Evolutionary conservation across 2,329 filamentous ascomycete species (phyloP).

Genomic region (Furcasterigmium furcatum): DNA sequence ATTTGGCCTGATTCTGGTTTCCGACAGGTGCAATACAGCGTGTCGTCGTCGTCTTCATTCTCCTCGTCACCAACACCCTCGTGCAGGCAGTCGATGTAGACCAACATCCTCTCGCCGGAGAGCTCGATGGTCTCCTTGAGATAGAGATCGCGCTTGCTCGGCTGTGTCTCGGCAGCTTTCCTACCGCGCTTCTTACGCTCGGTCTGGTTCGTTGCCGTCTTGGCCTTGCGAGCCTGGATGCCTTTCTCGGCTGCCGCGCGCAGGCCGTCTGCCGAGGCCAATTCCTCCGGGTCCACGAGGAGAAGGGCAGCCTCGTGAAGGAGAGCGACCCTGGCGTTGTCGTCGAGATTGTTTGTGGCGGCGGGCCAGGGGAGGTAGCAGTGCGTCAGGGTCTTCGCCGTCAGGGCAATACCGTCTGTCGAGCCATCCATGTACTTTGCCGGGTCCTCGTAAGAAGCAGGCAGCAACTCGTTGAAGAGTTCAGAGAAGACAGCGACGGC

Average conservation of each 20-base stretch:
- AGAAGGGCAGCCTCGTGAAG: slow-evolving; percentile 64
- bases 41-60: background rate
- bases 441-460: slow-evolving; percentile 36
- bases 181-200: slow-evolving; percentile 25
- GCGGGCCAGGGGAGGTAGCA: slow-evolving; percentile 67
- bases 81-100: slow-evolving; percentile 10
- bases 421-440: slow-evolving; percentile 29
- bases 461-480: slow-evolving; percentile 41
- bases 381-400: slow-evolving; percentile 41
- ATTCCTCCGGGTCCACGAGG: slow-evolving; percentile 37
- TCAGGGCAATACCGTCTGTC: slow-evolving; percentile 33
- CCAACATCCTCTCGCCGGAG: slow-evolving; percentile 38
- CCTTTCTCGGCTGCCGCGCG: slow-evolving; percentile 39
- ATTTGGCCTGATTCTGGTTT: too few species aligned
- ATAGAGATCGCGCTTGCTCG: slow-evolving; percentile 30
- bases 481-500: slow-evolving; percentile 14
- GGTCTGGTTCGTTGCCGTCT: slow-evolving; percentile 27
- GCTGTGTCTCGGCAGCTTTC: slow-evolving; percentile 12
- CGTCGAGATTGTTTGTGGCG: slow-evolving; percentile 54
- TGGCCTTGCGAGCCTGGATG: slow-evolving; percentile 44
- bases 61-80: background rate
- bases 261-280: slow-evolving; percentile 27
- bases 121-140: slow-evolving; percentile 40
- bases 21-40: too few species aligned
- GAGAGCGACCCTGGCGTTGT: slow-evolving; percentile 72